Evolutionary conservation across 495 filamentous ascomycete genomes (phyloP), one percentile per base, ranked within the genome.

Genomic region (Penicillium riverlandense): DNA sequence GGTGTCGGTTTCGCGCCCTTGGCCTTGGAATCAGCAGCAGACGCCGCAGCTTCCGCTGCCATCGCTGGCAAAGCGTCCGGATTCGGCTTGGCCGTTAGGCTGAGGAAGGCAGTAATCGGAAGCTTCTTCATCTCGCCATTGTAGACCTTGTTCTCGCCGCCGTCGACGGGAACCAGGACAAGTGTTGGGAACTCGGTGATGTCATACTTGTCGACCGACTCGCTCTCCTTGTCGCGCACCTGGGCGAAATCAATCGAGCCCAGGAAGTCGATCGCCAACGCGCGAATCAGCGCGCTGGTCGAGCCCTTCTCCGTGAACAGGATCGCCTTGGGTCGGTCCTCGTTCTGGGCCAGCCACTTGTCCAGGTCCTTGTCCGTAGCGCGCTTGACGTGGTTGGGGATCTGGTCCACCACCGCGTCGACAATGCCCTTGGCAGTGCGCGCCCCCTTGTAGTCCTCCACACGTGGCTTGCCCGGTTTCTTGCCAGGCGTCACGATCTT

Each of bases 271-370:
- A 95, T 86, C 1, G 94, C 91, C 16, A 97, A 58, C 29, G 88
- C 82, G 63, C 85, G 87, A 43, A 95, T 74, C 11, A 96, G 68
- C 8, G 90, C 74, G 59, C 86, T 86, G 0, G 85, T 90, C 11
- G 84, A 84, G 1, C 90, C 91, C 66, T 97, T 97, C 46, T 96
- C 88, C 2, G 86, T 96, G 67, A 99, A 97, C 10, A 97, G 71
- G 35, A 99, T 81, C 5, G 87, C 90, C 70, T 95, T 97, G 31
- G 87, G 77, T 6, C 77, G 75, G 33, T 86, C 80, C 45, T 88
- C 85, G 35, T 82, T 79, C 50, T 82, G 75, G 14, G 72, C 68
- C 34, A 96, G 65, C 78, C 88, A 96, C 13, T 72, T 72, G 45
- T 90, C 82, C 37, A 95, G 58, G 31, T 84, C 85, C 64, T 85